Base-by-base conservation (phyloP, 306 rosid species). In the Vigna radiata region DNA sequence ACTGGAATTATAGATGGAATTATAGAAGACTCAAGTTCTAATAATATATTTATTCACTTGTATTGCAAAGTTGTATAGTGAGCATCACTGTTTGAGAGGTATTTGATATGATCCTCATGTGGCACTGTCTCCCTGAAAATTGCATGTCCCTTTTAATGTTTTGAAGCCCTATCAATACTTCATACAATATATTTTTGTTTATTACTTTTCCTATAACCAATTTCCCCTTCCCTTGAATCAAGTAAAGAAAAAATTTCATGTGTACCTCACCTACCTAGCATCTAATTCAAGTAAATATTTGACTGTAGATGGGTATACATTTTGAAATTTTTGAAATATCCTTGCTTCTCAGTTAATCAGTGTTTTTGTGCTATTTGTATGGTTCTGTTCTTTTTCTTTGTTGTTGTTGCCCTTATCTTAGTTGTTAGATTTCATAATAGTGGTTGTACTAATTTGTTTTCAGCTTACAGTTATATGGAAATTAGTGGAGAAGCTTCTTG, bases 381-480 rank as follows among this genome's bases (percentile, higher is more conserved):
- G 52, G 8, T 59, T 56, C 48, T 59, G 70, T 59, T 9, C n/a
- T 52, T 60, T 81, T 61, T 50, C 29, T 44, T 63, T 77, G 7
- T 18, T 56, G 60, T 56, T 50, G 13, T 6, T 33, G 39, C 39
- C 3, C 36, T 64, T 72, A 37, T 64, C 23, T 73, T 64, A 21
- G 54, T 78, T 25, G 63, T 77, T 69, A 29, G 69, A 81, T 75
- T 84, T 74, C 70, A 63, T 83, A 66, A 67, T 87, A 37, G 78
- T 86, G 68, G 83, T 85, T 67, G 79, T 83, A 85, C 93, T 95
- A 85, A 90, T 89, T 85, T 79, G 83, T 81, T 84, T 88, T 88
- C 88, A 90, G 93, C 87, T 85, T 90, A 88, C 99, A 95, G 99
- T 95, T 89, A 61, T 95, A 82, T 95, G 97, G 99, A 95, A 90